phyloP scores from a whole-genome alignment of 306 rosid species.

The barrel medic (Medicago truncatula) region MtrunA17r5.0-ANR NC_053045.1:15332001-15332500 shows the following conservation, averaged over 20 bases:
- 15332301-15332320: not conserved
- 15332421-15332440: no score
- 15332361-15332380: constrained; percentile 31
- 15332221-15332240: constrained; percentile 8
- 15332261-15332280: not conserved
- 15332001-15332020: not conserved
- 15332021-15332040: not conserved
- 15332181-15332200: not conserved
- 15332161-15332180: not conserved
- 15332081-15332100: no score
- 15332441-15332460: no score
- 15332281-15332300: constrained; percentile 1
- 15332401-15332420: no score
- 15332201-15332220: not conserved
- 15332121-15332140: no score
- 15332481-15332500: not conserved
- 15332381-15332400: constrained; percentile 57
- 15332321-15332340: constrained; percentile 12
- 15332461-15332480: not conserved
- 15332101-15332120: no score
- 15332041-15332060: not conserved
- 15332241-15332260: not conserved
- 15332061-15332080: not conserved
- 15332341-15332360: not conserved
- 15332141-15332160: no score